phyloP scores from a whole-genome alignment of 2,329 filamentous ascomycete genomes.

The Didymella lethalis region DNA sequence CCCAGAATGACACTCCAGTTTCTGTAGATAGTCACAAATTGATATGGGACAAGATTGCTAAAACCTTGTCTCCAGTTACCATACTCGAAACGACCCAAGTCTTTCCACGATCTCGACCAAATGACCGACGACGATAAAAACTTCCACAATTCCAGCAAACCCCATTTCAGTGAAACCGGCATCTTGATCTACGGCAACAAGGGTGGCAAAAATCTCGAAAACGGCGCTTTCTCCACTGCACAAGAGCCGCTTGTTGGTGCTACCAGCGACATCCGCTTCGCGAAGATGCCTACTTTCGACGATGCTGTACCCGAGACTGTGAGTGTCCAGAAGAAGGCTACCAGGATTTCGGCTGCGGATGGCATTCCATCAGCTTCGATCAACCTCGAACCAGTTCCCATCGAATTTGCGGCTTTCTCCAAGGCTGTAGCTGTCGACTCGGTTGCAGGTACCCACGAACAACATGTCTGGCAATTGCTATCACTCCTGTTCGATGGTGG shows the following conservation, averaged over 20 bases:
- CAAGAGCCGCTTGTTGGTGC: slow-evolving; percentile 69
- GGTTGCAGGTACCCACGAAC: slow-evolving; percentile 64
- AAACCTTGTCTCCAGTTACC: slow-evolving; percentile 73
- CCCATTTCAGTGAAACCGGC: slow-evolving; percentile 79
- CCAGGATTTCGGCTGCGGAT: slow-evolving; percentile 54
- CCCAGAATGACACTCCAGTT: slow-evolving; percentile 44
- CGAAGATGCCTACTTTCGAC: slow-evolving; percentile 63
- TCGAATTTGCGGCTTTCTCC: slow-evolving; percentile 62
- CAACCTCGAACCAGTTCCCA: slow-evolving; percentile 56
- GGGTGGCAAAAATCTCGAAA: slow-evolving; percentile 52
- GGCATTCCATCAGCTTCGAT: slow-evolving; percentile 68
- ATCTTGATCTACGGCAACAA: slow-evolving; percentile 71
- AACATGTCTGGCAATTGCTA: slow-evolving; percentile 83
- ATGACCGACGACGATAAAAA: slow-evolving; percentile 70
- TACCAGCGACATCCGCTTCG: slow-evolving; percentile 70
- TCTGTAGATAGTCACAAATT: slow-evolving; percentile 57
- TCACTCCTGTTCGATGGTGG: slow-evolving; percentile 82
- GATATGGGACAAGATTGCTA: slow-evolving; percentile 49
- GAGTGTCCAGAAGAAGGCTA: slow-evolving; percentile 63
- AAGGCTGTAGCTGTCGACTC: slow-evolving; percentile 51
- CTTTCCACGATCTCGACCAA: slow-evolving; percentile 67
- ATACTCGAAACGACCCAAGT: slow-evolving; percentile 80
- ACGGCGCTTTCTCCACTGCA: slow-evolving; percentile 62
- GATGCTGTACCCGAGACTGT: slow-evolving; percentile 64
- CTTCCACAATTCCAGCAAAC: slow-evolving; percentile 78